phyloP scores from a whole-genome alignment of 495 filamentous ascomycete species.

The Cercophora samala region DNA sequence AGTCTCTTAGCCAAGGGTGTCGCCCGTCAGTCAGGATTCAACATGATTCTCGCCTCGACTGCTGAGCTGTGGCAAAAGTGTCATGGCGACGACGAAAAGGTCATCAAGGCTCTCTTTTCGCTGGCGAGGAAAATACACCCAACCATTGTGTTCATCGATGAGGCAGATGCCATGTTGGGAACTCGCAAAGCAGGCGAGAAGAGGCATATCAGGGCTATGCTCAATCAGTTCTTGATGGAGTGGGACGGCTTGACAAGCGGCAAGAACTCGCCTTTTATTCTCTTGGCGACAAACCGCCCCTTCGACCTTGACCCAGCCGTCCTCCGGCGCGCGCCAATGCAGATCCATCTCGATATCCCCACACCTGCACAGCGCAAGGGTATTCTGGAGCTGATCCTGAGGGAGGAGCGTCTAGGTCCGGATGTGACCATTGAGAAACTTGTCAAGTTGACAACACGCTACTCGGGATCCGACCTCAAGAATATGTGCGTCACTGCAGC shows the following conservation, averaged over 20 bases:
- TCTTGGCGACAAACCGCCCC: constrained; percentile 29
- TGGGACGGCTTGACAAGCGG: constrained; percentile 24
- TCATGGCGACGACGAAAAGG: constrained; percentile 26
- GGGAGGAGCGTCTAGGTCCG: constrained; percentile 14
- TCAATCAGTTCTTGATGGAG: constrained; percentile 27
- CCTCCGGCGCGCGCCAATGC: constrained; percentile 21
- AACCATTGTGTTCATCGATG: constrained; percentile 32
- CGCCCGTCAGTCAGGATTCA: constrained; percentile 15
- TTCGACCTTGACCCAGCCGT: constrained; percentile 26
- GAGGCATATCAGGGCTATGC: constrained; percentile 14
- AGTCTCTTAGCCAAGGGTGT: constrained; percentile 44
- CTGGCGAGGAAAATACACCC: constrained; percentile 24
- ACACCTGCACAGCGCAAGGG: neutral
- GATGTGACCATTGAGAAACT: constrained; percentile 8
- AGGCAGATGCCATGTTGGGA: constrained; percentile 28
- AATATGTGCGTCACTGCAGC: constrained; percentile 24
- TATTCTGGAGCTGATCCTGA: constrained; percentile 22
- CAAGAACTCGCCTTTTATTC: constrained; percentile 16
- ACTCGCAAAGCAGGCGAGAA: constrained; percentile 11
- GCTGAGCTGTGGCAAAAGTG: constrained; percentile 15
- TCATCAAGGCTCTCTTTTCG: constrained; percentile 25
- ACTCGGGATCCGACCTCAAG: constrained; percentile 29
- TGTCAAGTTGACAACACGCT: constrained; percentile 16
- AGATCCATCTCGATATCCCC: constrained; percentile 24
- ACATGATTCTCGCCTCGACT: constrained; percentile 18